Percentiles rank a stretch among this genome's conserved stretches.
phyloP scores from a whole-genome alignment of 805 yeast genomes.

The Candida stauntonica region DNA sequence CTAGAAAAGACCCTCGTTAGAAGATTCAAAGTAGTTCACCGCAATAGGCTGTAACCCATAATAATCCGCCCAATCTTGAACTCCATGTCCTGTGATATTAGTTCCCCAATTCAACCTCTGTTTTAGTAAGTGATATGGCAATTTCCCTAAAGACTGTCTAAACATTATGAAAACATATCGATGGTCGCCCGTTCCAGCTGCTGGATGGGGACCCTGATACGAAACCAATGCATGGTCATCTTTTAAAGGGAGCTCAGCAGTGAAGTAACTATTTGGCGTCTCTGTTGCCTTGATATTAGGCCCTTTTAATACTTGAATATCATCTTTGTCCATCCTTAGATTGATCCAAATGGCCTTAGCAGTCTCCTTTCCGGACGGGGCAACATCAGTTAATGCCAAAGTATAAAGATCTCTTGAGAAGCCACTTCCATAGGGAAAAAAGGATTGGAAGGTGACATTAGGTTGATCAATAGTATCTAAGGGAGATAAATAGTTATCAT shows the following conservation, averaged over 20 bases:
- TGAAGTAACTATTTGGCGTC: slow-evolving; percentile 6
- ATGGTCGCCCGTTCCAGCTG: slow-evolving; percentile 14
- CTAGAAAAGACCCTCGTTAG: slow-evolving; percentile 18
- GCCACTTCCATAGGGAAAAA: slow-evolving; percentile 8
- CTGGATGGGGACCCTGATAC: slow-evolving; percentile 18
- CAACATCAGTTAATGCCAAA: slow-evolving; percentile 17
- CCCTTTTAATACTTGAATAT: neutral
- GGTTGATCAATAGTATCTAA: slow-evolving; percentile 16
- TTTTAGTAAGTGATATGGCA: slow-evolving; percentile 15
- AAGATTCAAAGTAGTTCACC: slow-evolving; percentile 18
- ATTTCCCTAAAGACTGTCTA: slow-evolving; percentile 18
- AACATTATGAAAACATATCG: slow-evolving; percentile 19
- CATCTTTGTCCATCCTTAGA: slow-evolving; percentile 7
- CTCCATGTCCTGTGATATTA: slow-evolving; percentile 15
- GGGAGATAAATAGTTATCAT: slow-evolving; percentile 22
- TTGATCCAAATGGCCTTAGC: slow-evolving; percentile 22
- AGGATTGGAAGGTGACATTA: slow-evolving; percentile 11
- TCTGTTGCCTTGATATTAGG: neutral
- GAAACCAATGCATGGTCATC: slow-evolving; percentile 14
- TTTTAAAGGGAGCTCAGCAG: slow-evolving; percentile 6
- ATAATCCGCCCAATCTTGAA: slow-evolving; percentile 21
- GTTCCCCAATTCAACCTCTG: slow-evolving; percentile 25
- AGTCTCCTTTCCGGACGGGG: slow-evolving; percentile 7
- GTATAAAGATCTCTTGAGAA: slow-evolving; percentile 12
- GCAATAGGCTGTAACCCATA: slow-evolving; percentile 21